Base-by-base conservation (phyloP, 441 rosid genomes). In the Biscutella laevigata region DNA sequence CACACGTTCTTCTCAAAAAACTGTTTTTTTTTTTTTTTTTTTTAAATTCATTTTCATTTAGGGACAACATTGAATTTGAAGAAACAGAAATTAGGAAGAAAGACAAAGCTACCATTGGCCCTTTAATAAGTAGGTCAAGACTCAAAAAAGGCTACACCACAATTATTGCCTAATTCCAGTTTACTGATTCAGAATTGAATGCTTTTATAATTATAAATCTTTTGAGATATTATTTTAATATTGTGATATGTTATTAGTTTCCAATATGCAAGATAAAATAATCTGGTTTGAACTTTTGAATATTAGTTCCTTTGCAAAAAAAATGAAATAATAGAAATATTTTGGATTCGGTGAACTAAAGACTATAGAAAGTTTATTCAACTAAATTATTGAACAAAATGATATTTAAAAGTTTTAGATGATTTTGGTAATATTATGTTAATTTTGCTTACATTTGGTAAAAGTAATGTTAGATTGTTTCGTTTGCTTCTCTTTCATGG, bases 61-160 rank as follows among this genome's bases (percentile, higher is more conserved):
- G 56, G 56, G 50, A 55, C 50, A 62, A 7, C 48, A 53, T 14
- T 62, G 50, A 30, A 48, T 47, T n/a, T 22, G 4, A 17, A 46
- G 40, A 26, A 13, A 14, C 39, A 40, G 19, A 34, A 56, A 19
- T 17, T 26, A 19, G 53, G 63, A 40, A 34, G 53, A 56, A 33
- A 44, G 62, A 64, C 57, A 64, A 49, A 53, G 52, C 58, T 64
- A 56, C 20, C 53, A 53, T 27, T 61, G 33, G 40, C 13, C 40
- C 26, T 53, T 20, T 21, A 28, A 62, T 41, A 24, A 22, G 50
- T 61, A 41, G 57, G 52, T 41, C 59, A 61, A 61, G 9, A 33
- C 22, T 40, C 27, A 41, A 50, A 32, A 60, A 51, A 28, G 52
- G 20, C 59, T 61, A 51, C 44, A 57, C 64, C 41, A 64, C 64